phyloP scores from a whole-genome alignment of 2,329 filamentous ascomycete species.

The Neofusicoccum laricinum region DNA sequence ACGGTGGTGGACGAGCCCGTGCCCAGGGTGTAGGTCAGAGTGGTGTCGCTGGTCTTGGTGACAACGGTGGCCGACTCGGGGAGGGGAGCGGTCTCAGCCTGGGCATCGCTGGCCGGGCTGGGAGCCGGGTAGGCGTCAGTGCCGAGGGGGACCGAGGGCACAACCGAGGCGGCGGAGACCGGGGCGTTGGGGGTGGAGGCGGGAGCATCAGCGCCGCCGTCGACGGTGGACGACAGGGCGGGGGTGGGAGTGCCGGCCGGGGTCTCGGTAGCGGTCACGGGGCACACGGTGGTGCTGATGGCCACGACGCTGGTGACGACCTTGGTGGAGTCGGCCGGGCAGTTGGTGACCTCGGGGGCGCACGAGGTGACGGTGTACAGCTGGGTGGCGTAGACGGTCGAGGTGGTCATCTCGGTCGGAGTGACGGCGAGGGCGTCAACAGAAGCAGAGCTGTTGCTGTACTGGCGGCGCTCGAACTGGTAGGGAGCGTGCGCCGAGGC shows the following conservation, averaged over 20 bases:
- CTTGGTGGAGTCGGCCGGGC: conserved; percentile 18
- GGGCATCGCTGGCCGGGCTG: conserved; percentile 2
- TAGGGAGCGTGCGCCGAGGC: conserved; percentile 28
- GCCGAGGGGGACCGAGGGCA: conserved; percentile 22
- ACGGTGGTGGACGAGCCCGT: conserved; percentile 43
- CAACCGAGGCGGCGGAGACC: conserved; percentile 3
- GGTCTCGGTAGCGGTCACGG: conserved; percentile 30
- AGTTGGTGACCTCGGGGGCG: conserved; percentile 18
- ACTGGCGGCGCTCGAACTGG: conserved; percentile 15
- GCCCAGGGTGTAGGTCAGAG: conserved; percentile 36
- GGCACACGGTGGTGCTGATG: conserved; percentile 42
- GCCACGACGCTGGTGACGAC: conserved; percentile 23
- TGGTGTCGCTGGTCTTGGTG: conserved; percentile 11
- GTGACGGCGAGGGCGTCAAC: conserved; percentile 12
- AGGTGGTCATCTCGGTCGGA: conserved; percentile 11
- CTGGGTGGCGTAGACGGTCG: conserved; percentile 18
- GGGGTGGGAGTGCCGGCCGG: conserved; percentile 19
- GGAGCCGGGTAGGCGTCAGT: conserved; percentile 13
- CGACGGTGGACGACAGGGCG: conserved; percentile 5
- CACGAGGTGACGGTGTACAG: conserved; percentile 16
- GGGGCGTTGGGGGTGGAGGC: conserved; percentile 16
- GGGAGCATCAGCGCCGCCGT: conserved; percentile 8
- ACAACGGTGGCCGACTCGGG: conserved; percentile 16
- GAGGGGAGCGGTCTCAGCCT: conserved; percentile 8
- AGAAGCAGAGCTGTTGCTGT: conserved; percentile 14